Evolutionary conservation across 805 yeast genomes (phyloP), one percentile per base, ranked within the genome.

Genomic region (Hanseniaspora pseudoguilliermondii): DNA sequence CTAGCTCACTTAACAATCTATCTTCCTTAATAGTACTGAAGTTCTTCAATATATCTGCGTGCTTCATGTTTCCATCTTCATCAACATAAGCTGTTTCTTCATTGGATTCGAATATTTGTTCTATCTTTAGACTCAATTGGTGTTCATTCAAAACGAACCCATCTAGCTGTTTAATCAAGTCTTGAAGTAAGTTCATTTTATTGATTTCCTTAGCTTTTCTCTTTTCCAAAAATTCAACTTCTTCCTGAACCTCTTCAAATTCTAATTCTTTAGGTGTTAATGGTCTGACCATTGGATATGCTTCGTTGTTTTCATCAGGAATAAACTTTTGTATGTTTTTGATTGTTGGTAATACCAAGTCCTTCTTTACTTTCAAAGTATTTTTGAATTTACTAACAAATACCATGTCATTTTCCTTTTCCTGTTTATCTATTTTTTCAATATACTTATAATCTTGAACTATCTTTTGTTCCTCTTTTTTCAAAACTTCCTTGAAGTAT

Each of bases 191-290:
- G 41, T 71, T 71, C 16, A 89, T 75, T 5, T 73, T 74, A 51
- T 70, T 71, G 57, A 83, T 74, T 61, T 81, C 81, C 15, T 69
- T 65, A 43, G 75, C 70, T 59, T 77, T 73, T 66, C 93, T 77
- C 69, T 89, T 90, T 62, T 84, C 86, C 62, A 79, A 75, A 10
- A 40, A 15, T 20, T 40, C 43, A 40, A 40, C 43, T 10, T 40
- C 43, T 40, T 40, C 43, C 16, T 40, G 18, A 2, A 15, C 21
- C 34, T 68, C 62, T 60, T 86, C 70, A 32, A 77, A 63, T 54
- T 75, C 77, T 51, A 70, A 67, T 69, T 90, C 95, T 63, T 82
- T 93, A 25, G 71, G 73, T 0, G 95, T 84, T 67, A 95, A 77
- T 48, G 71, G 78, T 64, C 84, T 77, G 74, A 90, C 78, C 58